These are phyloP conservation scores for Tremella mesenterica DNA, from an alignment of 768 basidiomycete genomes.

Conservation along the genomic window DNA sequence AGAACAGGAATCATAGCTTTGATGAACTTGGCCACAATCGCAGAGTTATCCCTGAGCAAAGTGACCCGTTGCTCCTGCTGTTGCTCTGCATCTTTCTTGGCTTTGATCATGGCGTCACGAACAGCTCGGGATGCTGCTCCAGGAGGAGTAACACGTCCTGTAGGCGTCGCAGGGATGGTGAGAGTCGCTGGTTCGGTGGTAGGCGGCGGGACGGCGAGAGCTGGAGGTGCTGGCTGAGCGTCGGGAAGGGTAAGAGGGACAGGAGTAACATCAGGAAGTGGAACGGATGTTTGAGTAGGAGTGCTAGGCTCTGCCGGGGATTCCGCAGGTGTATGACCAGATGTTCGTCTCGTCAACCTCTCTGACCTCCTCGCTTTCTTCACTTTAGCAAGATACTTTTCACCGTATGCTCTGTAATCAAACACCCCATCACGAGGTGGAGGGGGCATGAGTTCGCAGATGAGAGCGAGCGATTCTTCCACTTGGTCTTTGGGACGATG, in stretches of 20 bases:
- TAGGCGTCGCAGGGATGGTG: too few relatives aligned
- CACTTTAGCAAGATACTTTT: conserved; percentile 71
- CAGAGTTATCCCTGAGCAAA: conserved; percentile 60
- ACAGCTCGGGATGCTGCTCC: conserved; percentile 35
- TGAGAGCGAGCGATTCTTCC: conserved; percentile 79
- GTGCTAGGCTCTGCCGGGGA: conserved; percentile 17
- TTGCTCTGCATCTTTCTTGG: conserved; percentile 44
- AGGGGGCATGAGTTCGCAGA: conserved; percentile 87
- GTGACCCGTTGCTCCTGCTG: conserved; percentile 57
- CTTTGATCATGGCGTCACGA: conserved; percentile 13
- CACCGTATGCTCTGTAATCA: conserved; percentile 80
- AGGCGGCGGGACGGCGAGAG: too few relatives aligned
- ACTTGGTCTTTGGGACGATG: conserved; percentile 96
- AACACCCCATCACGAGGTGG: conserved; percentile 79
- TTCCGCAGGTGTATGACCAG: conserved; percentile 26
- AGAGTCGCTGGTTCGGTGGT: neutral
- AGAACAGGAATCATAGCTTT: conserved; percentile 82
- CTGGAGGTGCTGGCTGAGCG: too few relatives aligned
- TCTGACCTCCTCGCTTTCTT: conserved; percentile 47
- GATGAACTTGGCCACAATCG: conserved; percentile 77
- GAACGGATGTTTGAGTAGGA: conserved; percentile 14
- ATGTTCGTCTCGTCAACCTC: conserved; percentile 25
- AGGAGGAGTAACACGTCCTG: conserved; percentile 17
- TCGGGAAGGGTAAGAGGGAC: too few relatives aligned
- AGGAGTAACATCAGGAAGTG: neutral